Base-by-base conservation (phyloP, 2,329 filamentous ascomycete genomes). In the Beauveria caledonica region DNA sequence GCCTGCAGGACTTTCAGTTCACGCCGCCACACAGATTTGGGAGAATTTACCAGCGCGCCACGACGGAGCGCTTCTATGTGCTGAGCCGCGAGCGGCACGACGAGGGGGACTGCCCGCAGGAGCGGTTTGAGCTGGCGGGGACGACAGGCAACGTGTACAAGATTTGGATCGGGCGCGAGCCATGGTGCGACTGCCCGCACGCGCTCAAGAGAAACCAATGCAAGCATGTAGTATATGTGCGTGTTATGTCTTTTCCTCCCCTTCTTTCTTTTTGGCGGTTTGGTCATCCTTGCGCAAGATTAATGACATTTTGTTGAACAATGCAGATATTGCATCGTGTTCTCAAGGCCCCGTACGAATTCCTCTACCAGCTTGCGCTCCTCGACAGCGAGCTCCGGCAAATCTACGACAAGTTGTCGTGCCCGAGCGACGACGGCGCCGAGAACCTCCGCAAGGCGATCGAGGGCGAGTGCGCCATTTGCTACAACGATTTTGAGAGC, bases 91-190 rank as follows among this genome's bases (percentile, higher is more conserved):
- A 65, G 2, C 72, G 73, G 9, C 42, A 64, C 29, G 75, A 75
- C 19, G 63, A 72, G 46, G 78, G 77, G 0, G 73, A 78, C 9
- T 58, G 55, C 15, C 55, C 55, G 55, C 45, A 50, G 19, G 84
- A 88, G 68, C 72, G 69, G 1, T 74, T 88, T 52, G 76, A 83
- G 61, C 74, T 88, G 62, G 82, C 85, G 0, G 86, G 86, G 1
- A 82, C 82, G 10, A 88, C 84, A 1, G 86, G 85, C 17, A 88
- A 88, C 64, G 76, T 88, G 61, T 88, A 89, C 69, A 80, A 72
- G 0, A 78, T 88, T 36, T 72, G 72, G 39, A 78, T 88, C 57
- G 73, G 73, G 3, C 75, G 75, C n/a, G 66, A 76, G 19, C 81
- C 83, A 0, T 72, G 65, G 0, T 87, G 85, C 68, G 74, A 77